Base-by-base conservation (phyloP, 2,329 filamentous ascomycete species). In the Tolypocladium pustulatum region DNA sequence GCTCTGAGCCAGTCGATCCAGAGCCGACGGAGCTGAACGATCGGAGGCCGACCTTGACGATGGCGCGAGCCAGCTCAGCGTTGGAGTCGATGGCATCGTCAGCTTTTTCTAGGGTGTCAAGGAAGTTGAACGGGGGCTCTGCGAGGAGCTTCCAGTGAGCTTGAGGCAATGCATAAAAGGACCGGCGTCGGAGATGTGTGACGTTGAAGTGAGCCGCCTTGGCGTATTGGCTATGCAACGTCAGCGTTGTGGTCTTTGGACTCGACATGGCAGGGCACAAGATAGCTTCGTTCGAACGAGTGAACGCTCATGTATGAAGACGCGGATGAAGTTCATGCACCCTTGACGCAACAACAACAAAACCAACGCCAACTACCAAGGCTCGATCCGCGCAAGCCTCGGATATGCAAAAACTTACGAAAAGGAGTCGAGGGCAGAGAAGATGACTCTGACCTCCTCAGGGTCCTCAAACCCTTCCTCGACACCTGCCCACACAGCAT, bases 1-100 rank as follows among this genome's bases (percentile, higher is more conserved):
- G 74, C 40, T 76, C 72, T 1, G 75, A 71, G 57, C 75, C 72
- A 25, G 73, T 69, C 10, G 71, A 65, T 37, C 70, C 67, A 4
- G 65, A 57, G 13, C 69, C 61, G 25, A 77, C 65, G n/a, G 85
- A 73, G 25, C 80, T 79, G 65, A 95, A 94, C 5, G 86, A 85
- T 53, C 79, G 72, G 9, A 93, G 76, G 2, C 88, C 89, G 25
- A 79, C 78, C n/a, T 78, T 76, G 52, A 95, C 81, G 61, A 99
- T 96, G 5, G 81, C 82, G 61, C 89, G 86, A 12, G 92, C 89
- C 8, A 99, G 82, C 57, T 89, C 83, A 9, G 92, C 90, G 68
- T 99, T 99, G 60, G 80, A 76, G 65, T 96, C 92, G 62, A 99
- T 96, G 52, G 93, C 91, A 58, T 88, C 84, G 68, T 99, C 95